These are phyloP conservation scores for Candolleomyces eurysporus DNA, from an alignment of 768 basidiomycete genomes.

Conservation along the genomic window DNA sequence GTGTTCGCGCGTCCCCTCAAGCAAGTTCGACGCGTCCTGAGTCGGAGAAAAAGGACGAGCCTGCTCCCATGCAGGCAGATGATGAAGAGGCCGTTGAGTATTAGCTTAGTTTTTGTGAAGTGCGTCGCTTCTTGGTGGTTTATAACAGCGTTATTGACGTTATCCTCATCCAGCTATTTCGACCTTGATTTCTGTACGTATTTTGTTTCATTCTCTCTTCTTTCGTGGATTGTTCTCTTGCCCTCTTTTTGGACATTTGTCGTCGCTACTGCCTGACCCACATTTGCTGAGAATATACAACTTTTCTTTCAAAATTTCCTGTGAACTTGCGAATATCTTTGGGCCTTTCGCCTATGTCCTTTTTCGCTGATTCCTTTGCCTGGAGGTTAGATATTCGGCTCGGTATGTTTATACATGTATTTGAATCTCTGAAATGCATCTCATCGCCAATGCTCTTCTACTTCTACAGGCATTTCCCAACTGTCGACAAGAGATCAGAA, in stretches of 20 bases:
- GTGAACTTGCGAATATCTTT: neutral
- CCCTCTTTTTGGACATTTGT: conserved; percentile 17
- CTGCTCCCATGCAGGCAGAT: conserved; percentile 56
- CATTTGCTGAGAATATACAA: conserved; percentile 1
- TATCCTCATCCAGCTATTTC: neutral
- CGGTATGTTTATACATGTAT: too few species aligned
- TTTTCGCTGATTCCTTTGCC: too few species aligned
- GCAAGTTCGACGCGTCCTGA: conserved; percentile 35
- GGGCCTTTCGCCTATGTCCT: too few species aligned
- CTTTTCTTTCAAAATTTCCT: neutral
- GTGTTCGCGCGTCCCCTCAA: conserved; percentile 24
- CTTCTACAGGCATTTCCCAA: too few species aligned
- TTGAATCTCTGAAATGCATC: too few species aligned
- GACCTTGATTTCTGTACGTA: conserved; percentile 27
- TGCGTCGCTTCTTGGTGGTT: neutral
- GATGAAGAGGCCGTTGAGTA: conserved; percentile 85
- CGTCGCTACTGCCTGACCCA: conserved; percentile 11
- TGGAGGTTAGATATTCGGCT: too few species aligned
- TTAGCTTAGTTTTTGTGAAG: conserved; percentile 33
- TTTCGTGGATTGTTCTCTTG: conserved; percentile 7
- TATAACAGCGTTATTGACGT: neutral
- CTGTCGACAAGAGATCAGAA: too few species aligned
- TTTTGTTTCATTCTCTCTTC: conserved; percentile 18
- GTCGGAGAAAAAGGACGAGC: conserved; percentile 52
- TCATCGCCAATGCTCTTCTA: too few species aligned